Evolutionary conservation across 2,329 filamentous ascomycete genomes (phyloP).

Genomic region (Hortaea werneckii): DNA sequence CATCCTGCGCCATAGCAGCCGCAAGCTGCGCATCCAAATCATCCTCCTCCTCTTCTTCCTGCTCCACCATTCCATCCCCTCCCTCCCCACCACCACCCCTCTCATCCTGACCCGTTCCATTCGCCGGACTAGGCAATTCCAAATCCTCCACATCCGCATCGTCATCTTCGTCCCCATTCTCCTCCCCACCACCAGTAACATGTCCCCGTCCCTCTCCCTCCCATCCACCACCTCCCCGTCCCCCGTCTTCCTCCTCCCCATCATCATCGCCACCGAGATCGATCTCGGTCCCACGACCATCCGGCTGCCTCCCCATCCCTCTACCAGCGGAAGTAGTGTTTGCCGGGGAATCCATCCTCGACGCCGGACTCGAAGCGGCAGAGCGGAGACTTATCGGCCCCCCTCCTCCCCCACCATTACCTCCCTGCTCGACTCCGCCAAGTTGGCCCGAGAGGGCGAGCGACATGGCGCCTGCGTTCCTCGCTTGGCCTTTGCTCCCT

Average conservation of each 20-base stretch:
- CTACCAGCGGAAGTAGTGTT: too few relatives aligned
- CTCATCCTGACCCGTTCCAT: conserved; percentile 24
- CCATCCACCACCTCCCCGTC: not conserved
- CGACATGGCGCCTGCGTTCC: conserved; percentile 14
- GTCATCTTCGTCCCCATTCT: conserved; percentile 22
- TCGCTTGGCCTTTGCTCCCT: conserved; percentile 12
- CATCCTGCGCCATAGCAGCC: conserved; percentile 28
- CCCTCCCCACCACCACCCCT: too few relatives aligned
- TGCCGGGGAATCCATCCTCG: conserved; percentile 10
- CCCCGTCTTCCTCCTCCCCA: not conserved
- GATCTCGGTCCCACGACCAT: conserved; percentile 15
- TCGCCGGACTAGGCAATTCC: conserved; percentile 20
- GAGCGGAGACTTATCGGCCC: conserved; percentile 36
- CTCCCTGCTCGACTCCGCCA: not conserved
- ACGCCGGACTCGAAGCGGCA: conserved; percentile 29
- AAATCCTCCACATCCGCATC: conserved; percentile 26
- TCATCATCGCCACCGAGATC: conserved; percentile 16
- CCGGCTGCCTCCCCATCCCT: too few relatives aligned
- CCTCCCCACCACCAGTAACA: too few relatives aligned
- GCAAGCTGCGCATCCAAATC: conserved; percentile 34
- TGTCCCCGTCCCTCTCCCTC: not conserved
- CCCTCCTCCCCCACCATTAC: too few relatives aligned
- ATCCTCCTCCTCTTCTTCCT: conserved; percentile 13
- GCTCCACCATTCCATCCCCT: not conserved
- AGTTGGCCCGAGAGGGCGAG: conserved; percentile 22